These are phyloP conservation scores for Corymbia maculata DNA, from an alignment of 345 rosid species.

Conservation along the genomic window DNA sequence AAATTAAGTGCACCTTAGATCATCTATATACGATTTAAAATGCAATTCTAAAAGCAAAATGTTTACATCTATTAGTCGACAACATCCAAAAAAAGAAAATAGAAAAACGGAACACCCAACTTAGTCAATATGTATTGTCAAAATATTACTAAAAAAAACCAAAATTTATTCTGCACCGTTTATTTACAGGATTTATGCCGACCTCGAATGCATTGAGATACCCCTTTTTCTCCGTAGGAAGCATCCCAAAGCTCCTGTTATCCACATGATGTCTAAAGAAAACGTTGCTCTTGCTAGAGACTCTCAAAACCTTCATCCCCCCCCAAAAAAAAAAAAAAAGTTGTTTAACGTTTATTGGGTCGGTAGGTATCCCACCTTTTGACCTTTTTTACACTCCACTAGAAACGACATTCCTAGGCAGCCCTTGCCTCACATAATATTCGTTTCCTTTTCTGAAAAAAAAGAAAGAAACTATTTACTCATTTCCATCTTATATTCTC, in stretches of 20 bases:
- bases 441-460: background rate
- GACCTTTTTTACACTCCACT: background rate
- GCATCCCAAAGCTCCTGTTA: background rate
- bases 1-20: background rate
- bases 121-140: background rate
- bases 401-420: slow-evolving; percentile 6
- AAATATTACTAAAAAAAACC: background rate
- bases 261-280: background rate
- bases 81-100: background rate
- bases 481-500: background rate
- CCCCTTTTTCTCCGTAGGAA: background rate
- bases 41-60: background rate
- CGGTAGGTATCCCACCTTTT: slow-evolving; percentile 4
- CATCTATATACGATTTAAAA: background rate
- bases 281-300: background rate
- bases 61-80: background rate
- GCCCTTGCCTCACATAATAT: background rate
- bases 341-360: background rate
- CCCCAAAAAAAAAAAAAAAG: background rate
- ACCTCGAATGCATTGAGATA: background rate
- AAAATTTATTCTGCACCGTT: background rate
- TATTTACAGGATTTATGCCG: background rate
- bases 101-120: background rate
- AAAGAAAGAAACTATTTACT: background rate
- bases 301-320: background rate